A percentile compares a stretch with the other conserved stretches of the same genome.
Conservation (phyloP, 257 asterid species). For the Nicotiana noctiflora region DNA sequence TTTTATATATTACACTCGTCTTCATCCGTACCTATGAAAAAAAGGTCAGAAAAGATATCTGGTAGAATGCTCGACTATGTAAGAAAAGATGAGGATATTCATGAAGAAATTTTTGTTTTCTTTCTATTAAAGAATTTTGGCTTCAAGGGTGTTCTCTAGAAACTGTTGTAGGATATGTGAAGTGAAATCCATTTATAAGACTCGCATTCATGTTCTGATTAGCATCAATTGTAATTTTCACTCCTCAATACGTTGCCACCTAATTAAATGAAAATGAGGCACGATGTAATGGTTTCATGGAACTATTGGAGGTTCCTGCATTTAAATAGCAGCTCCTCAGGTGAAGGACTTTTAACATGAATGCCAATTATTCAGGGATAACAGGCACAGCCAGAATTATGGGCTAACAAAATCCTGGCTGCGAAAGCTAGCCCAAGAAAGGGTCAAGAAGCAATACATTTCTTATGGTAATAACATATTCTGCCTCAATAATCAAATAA, state of each 20-base stretch:
- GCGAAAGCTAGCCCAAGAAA: not conserved
- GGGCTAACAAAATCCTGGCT: not conserved
- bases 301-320: not conserved
- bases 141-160: not conserved
- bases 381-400: not conserved
- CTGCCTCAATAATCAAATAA: not conserved
- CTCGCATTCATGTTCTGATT: not conserved
- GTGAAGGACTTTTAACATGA: not conserved
- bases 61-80: not conserved
- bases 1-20: not conserved
- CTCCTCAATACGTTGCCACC: not conserved
- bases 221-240: not conserved
- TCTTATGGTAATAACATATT: not conserved
- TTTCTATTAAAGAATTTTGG: not conserved
- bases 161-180: not conserved
- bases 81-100: not conserved
- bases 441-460: not conserved
- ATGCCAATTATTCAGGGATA: not conserved
- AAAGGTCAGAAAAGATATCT: not conserved
- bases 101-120: slow-evolving; percentile 6
- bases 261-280: not conserved
- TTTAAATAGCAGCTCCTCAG: not conserved
- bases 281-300: not conserved
- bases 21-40: slow-evolving; percentile 1
- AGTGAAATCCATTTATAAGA: not conserved